Evolutionary conservation across 495 filamentous ascomycete species (phyloP).

Genomic region (Coniosporium apollinis): DNA sequence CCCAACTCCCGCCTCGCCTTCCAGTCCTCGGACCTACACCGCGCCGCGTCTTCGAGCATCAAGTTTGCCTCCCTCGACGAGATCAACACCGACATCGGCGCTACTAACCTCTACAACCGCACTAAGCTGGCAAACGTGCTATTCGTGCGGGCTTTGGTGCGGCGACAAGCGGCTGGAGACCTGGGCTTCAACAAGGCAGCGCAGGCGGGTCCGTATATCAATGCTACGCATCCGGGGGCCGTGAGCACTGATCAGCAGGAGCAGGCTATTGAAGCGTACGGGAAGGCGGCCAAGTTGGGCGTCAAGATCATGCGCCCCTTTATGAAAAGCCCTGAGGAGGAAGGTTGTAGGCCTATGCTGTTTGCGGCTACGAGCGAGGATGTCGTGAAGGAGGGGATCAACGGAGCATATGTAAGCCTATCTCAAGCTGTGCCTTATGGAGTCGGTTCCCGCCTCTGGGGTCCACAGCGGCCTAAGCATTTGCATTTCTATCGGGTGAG

Average conservation of each 20-base stretch:
- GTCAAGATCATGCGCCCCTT: constrained; percentile 26
- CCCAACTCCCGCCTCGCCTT: constrained; percentile 27
- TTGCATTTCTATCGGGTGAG: too few relatives aligned
- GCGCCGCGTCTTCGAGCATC: constrained; percentile 25
- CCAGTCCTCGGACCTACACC: constrained; percentile 39
- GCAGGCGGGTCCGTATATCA: constrained; percentile 23
- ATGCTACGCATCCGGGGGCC: constrained; percentile 34
- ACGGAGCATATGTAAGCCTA: constrained; percentile 29
- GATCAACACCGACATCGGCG: constrained; percentile 37
- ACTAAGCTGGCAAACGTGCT: constrained; percentile 40
- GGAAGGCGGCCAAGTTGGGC: constrained; percentile 25
- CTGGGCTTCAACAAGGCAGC: constrained; percentile 16
- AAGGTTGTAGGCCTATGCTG: constrained; percentile 31
- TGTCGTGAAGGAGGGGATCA: constrained; percentile 27
- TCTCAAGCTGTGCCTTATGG: too few relatives aligned
- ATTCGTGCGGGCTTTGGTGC: constrained; percentile 24
- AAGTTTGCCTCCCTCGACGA: constrained; percentile 33
- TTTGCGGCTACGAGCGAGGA: constrained; percentile 33
- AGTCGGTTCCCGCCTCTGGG: too few relatives aligned
- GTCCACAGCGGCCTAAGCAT: too few relatives aligned
- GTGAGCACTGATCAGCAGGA: constrained; percentile 33
- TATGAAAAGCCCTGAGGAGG: constrained; percentile 33
- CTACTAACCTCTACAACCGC: constrained; percentile 34
- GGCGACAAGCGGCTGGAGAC: constrained; percentile 19
- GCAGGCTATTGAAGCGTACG: constrained; percentile 38